These are phyloP conservation scores for Rhodotorula sp. DNA, from an alignment of 1,284 basidiomycete genomes.

Conservation along the genomic window DNA sequence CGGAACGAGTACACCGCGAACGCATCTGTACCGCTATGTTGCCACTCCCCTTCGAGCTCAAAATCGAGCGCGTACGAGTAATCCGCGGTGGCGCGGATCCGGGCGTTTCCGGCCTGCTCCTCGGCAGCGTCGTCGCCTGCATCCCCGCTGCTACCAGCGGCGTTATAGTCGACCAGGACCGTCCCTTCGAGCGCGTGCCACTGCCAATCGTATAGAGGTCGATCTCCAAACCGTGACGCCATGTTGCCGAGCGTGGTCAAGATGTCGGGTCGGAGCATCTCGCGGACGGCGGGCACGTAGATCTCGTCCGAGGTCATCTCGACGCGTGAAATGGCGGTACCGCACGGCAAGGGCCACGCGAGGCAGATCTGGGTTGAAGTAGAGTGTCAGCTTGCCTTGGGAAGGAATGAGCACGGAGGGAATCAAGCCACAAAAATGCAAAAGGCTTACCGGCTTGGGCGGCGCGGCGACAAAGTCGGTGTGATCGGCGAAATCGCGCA, in stretches of 20 bases:
- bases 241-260: background rate
- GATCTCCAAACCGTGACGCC: background rate
- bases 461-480: constrained; percentile 7
- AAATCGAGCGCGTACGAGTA: background rate
- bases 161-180: background rate
- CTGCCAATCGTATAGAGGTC: background rate
- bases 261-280: background rate
- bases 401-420: too few species aligned
- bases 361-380: constrained; percentile 13
- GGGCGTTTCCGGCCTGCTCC: too few species aligned
- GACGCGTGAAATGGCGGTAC: constrained; percentile 8
- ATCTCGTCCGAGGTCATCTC: constrained; percentile 25
- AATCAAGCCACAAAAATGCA: too few species aligned
- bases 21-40: background rate
- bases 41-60: background rate
- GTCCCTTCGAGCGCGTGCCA: background rate
- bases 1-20: background rate
- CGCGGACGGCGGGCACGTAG: constrained; percentile 3
- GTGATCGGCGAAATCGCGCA: constrained; percentile 2
- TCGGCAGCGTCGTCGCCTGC: background rate
- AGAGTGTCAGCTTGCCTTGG: background rate
- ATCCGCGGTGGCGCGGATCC: background rate
- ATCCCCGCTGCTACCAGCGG: background rate
- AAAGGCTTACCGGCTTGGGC: constrained; percentile 14
- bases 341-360: constrained; percentile 5